phyloP scores from a whole-genome alignment of 768 basidiomycete species.

The Naganishia friedmannii region DNA sequence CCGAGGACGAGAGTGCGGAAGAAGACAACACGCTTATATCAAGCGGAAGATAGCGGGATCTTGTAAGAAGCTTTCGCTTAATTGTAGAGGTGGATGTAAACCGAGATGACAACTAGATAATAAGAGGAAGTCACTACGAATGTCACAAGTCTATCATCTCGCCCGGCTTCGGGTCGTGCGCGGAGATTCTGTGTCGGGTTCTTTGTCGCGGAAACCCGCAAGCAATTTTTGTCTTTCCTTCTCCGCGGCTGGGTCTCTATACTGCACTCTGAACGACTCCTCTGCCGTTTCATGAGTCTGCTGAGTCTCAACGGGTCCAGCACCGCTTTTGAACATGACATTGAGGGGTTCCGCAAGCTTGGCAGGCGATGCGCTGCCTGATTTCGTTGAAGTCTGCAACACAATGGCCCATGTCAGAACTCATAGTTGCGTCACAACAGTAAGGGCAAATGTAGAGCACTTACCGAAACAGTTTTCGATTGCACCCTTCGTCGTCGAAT shows the following conservation, averaged over 20 bases:
- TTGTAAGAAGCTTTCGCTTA: background rate
- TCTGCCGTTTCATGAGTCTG: conserved; percentile 32
- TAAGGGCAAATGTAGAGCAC: background rate
- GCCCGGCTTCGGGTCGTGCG: background rate
- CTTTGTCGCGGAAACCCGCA: conserved; percentile 35
- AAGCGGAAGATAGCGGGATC: background rate
- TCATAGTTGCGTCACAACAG: too few relatives aligned
- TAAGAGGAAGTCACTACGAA: background rate
- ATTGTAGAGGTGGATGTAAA: background rate
- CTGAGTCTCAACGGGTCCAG: conserved; percentile 1
- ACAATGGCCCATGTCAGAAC: too few relatives aligned
- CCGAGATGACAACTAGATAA: background rate
- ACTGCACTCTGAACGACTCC: conserved; percentile 42
- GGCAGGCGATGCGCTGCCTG: background rate
- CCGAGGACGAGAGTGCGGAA: conserved; percentile 10
- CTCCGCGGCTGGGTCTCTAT: conserved; percentile 43
- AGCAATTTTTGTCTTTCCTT: conserved; percentile 42
- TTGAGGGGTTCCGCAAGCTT: background rate
- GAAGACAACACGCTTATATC: conserved; percentile 3
- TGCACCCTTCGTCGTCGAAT: conserved; percentile 4
- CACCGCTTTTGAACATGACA: conserved; percentile 11
- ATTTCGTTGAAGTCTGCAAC: background rate
- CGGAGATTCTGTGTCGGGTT: background rate
- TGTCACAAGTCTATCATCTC: background rate
- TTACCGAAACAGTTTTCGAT: background rate